Conservation (phyloP, 2,329 filamentous ascomycete genomes). For the Cladosporium sp. region DNA sequence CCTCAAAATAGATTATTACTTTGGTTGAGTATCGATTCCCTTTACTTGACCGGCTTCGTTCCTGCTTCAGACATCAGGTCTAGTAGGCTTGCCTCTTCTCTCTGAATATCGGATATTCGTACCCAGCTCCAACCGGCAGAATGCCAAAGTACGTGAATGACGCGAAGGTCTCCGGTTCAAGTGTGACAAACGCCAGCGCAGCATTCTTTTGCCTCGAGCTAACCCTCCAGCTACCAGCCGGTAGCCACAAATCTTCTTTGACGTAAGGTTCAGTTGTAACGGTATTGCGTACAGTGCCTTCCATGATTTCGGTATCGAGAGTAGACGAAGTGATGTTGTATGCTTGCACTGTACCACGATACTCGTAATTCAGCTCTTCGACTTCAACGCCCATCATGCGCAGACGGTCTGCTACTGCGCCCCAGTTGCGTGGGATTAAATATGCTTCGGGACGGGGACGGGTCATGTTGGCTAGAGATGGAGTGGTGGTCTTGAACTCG, state of each 20-base stretch:
- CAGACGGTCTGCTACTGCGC: conserved; percentile 20
- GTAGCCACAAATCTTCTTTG: conserved; percentile 20
- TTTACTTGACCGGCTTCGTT: too few species aligned
- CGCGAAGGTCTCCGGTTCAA: conserved; percentile 27
- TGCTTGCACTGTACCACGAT: conserved; percentile 22
- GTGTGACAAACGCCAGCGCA: conserved; percentile 23
- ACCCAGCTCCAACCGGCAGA: conserved; percentile 19
- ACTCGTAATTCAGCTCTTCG: conserved; percentile 19
- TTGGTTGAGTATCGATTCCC: too few species aligned
- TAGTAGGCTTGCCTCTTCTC: not conserved
- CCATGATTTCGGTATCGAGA: conserved; percentile 18
- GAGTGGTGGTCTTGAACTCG: conserved; percentile 18
- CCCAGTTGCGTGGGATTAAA: conserved; percentile 25
- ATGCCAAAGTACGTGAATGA: conserved; percentile 24
- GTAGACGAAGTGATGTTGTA: conserved; percentile 19
- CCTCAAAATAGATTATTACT: too few species aligned
- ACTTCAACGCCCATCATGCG: conserved; percentile 24
- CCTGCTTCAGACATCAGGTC: too few species aligned
- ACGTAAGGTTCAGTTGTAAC: conserved; percentile 17
- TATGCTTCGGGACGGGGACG: conserved; percentile 23
- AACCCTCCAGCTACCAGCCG: conserved; percentile 22
- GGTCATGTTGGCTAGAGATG: conserved; percentile 18
- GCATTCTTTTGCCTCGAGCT: conserved; percentile 26
- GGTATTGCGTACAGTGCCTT: conserved; percentile 23
- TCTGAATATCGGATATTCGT: conserved; percentile 24